Conservation (phyloP, 2,329 filamentous ascomycete genomes). For the Paracoccidioides brasiliensis region DNA sequence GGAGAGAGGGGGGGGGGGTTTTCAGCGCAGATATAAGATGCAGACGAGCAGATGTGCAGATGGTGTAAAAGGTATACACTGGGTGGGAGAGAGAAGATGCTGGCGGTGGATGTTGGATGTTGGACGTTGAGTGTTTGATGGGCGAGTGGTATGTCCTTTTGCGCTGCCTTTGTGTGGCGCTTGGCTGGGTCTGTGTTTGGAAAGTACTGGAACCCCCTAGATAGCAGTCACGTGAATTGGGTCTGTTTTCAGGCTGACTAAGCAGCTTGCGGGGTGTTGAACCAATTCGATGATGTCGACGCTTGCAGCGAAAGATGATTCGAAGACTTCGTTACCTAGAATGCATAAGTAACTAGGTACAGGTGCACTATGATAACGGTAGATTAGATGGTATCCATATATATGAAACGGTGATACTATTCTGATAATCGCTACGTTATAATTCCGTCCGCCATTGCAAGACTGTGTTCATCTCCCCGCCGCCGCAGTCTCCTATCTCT, state of each 20-base stretch:
- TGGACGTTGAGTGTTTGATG: too few species aligned
- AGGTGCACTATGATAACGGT: too few species aligned
- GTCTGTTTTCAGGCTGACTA: neutral
- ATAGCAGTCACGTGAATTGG: conserved; percentile 2
- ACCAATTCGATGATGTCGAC: neutral
- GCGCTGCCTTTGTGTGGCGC: conserved; percentile 16
- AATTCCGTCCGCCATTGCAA: neutral
- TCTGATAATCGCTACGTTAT: neutral
- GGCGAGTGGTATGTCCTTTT: neutral
- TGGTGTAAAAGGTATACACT: too few species aligned
- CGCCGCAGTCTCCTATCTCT: neutral
- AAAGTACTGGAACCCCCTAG: conserved; percentile 29
- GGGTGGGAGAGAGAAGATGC: too few species aligned
- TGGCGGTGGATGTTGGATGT: too few species aligned
- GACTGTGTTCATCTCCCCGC: neutral
- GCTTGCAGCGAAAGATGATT: too few species aligned
- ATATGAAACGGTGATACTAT: neutral
- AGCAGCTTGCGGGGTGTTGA: neutral
- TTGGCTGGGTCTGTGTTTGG: conserved; percentile 17
- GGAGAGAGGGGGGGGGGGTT: conserved; percentile 6
- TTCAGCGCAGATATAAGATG: conserved; percentile 5
- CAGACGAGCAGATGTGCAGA: neutral
- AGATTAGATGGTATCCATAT: neutral
- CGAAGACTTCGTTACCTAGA: too few species aligned
- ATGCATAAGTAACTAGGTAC: too few species aligned